Evolutionary conservation across 2,329 filamentous ascomycete species (phyloP).

Genomic region (Sporothrix phasma): DNA sequence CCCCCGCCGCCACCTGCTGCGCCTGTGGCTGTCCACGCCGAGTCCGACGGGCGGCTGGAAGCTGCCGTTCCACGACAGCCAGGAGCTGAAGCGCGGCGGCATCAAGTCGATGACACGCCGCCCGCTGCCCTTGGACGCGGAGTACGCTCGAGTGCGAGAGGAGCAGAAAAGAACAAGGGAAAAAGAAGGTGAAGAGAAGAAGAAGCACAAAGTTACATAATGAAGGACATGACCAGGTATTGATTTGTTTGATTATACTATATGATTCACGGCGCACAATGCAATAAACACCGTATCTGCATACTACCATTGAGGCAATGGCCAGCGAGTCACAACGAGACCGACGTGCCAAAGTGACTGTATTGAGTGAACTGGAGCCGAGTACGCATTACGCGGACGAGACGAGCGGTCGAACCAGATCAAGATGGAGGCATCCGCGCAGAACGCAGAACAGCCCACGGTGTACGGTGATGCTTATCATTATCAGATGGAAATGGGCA

Average conservation of each 20-base stretch:
- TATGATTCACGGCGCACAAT: not conserved
- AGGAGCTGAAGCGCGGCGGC: conserved; percentile 78
- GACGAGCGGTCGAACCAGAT: too few relatives aligned
- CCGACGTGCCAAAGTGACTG: too few relatives aligned
- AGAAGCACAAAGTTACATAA: conserved; percentile 2
- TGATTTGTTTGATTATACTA: not conserved
- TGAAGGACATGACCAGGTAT: not conserved
- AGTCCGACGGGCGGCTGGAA: conserved; percentile 77
- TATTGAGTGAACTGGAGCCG: too few relatives aligned
- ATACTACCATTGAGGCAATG: too few relatives aligned
- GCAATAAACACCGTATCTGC: too few relatives aligned
- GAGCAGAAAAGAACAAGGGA: not conserved
- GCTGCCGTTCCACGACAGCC: conserved; percentile 69
- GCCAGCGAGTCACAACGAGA: too few relatives aligned
- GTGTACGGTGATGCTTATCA: too few relatives aligned
- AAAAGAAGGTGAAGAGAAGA: not conserved
- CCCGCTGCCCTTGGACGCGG: conserved; percentile 70
- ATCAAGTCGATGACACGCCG: conserved; percentile 77
- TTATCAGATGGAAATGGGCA: too few relatives aligned
- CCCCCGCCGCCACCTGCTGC: conserved; percentile 67
- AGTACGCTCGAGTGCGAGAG: conserved; percentile 36
- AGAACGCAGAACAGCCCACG: too few relatives aligned
- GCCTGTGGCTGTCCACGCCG: conserved; percentile 74
- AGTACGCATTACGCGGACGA: too few relatives aligned
- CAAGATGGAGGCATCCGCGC: too few relatives aligned